Conservation (phyloP, 139 green algal species). For the Chlorella sp. region DNA sequence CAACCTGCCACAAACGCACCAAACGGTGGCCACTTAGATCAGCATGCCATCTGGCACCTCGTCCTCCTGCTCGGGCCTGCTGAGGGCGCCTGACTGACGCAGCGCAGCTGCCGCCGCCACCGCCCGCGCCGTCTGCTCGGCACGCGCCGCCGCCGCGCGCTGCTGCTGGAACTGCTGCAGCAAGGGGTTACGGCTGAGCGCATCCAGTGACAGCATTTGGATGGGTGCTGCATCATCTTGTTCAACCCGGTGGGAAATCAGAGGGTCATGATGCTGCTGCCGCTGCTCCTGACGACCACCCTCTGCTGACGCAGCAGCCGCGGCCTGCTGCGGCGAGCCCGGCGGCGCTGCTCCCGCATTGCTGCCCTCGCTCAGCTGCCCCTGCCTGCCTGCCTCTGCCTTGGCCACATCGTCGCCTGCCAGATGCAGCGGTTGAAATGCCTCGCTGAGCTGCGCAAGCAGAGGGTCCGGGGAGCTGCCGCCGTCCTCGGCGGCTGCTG, state of each 20-base stretch:
- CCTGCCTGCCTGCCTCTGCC: not conserved
- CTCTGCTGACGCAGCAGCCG: not conserved
- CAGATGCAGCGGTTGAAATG: not conserved
- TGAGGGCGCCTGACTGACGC: not conserved
- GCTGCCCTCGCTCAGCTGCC: not conserved
- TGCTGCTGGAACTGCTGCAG: conserved; percentile 24
- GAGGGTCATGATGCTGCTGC: not conserved
- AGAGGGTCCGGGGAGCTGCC: not conserved
- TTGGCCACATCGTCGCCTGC: not conserved
- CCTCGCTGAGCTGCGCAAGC: not conserved
- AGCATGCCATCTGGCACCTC: too few relatives aligned
- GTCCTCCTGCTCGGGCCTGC: too few relatives aligned
- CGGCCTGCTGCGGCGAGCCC: not conserved
- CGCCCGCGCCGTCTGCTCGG: conserved; percentile 4
- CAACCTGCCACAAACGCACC: too few relatives aligned
- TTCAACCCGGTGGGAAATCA: not conserved
- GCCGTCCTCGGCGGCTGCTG: not conserved
- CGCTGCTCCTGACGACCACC: not conserved
- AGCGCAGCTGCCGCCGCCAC: conserved; percentile 9
- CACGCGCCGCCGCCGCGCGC: not conserved
- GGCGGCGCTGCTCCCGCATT: not conserved
- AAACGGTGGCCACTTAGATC: too few relatives aligned
- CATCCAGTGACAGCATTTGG: conserved; percentile 3
- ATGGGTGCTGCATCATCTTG: not conserved
- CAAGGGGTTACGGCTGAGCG: not conserved